Evolutionary conservation across 805 yeast genomes (phyloP).

Genomic region (Wickerhamomyces xylosicus): DNA sequence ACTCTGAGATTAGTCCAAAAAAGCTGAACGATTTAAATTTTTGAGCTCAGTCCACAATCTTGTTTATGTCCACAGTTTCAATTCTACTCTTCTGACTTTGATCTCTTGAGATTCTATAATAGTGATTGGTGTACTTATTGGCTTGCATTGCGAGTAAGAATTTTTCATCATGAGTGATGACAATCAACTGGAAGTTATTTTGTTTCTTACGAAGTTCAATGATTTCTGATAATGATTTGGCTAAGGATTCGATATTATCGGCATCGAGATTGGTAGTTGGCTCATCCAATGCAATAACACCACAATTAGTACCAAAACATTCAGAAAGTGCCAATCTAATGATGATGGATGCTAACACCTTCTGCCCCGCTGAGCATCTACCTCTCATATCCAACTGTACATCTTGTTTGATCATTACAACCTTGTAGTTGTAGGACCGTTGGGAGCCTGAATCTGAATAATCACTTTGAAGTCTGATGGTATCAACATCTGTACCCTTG

Average conservation of each 20-base stretch:
- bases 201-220: slow-evolving; percentile 69
- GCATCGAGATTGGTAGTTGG: slow-evolving; percentile 94
- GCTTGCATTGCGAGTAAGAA: slow-evolving; percentile 83
- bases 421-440: slow-evolving; percentile 81
- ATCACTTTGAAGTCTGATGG: slow-evolving; percentile 79
- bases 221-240: slow-evolving; percentile 65
- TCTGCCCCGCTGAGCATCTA: slow-evolving; percentile 96
- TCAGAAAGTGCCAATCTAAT: slow-evolving; percentile 90
- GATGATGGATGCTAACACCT: slow-evolving; percentile 84
- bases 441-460: slow-evolving; percentile 30
- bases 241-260: slow-evolving; percentile 82
- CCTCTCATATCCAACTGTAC: slow-evolving; percentile 97
- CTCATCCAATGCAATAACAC: slow-evolving; percentile 92
- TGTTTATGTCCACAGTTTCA: slow-evolving; percentile 38
- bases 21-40: too few relatives aligned
- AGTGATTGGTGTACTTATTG: slow-evolving; percentile 74
- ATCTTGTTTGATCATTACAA: slow-evolving; percentile 89
- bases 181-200: slow-evolving; percentile 85
- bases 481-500: slow-evolving; percentile 90
- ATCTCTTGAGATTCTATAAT: slow-evolving; percentile 72
- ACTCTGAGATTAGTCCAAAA: too few relatives aligned
- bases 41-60: slow-evolving; percentile 18
- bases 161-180: slow-evolving; percentile 93
- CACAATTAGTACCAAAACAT: slow-evolving; percentile 91
- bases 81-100: slow-evolving; percentile 75